Base-by-base conservation (phyloP, 192 early-diverging fungal genomes). In the Backusella parvicylindrica region DNA sequence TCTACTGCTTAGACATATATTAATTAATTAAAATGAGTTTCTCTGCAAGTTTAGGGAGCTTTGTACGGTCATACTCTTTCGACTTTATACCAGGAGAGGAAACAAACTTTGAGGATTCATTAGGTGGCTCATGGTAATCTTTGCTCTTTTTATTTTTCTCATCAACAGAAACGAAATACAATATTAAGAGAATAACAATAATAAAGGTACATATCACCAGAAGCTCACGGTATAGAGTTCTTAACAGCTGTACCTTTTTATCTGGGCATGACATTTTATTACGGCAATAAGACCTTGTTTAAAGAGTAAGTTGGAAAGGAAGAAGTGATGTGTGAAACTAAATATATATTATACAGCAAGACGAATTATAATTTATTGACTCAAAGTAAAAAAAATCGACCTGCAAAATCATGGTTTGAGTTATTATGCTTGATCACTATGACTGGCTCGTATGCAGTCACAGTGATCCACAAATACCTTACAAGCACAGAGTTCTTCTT, bases 191-290 rank as follows among this genome's bases (percentile, higher is more conserved):
- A 37, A 35, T 40, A 26, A 69, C 7, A 28, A 11, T n/a, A 28
- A 28, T 11, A 40, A 75, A 83, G 86, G 86, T 88, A 81, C 49
- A 72, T 88, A 18, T 83, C 85, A n/a, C 86, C 86, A 13, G 75
- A 83, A 38, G 79, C 79, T 16, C 86, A 88, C 60, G 83, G 72
- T 1, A 75, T 83, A 38, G 86, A 88, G 38, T 83, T 88, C 23
- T 21, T 85, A 2, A 79, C 76, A 35, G 79, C 63, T 38, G 74
- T 63, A 64, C 76, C 79, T 68, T 63, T 83, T 66, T 86, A 77
- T 79, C 74, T 71, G 30, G 13, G 33, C 68, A 75, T 68, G 71
- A 75, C 73, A 72, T 70, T 37, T 43, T 77, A 41, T 77, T 84
- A 79, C 75, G 85, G 84, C 71, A 75, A 70, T 26, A 63, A 64